Percentiles rank a stretch among this genome's conserved stretches.
Evolutionary conservation across 768 basidiomycete genomes (phyloP).

Genomic region (Amylocystis lapponica): DNA sequence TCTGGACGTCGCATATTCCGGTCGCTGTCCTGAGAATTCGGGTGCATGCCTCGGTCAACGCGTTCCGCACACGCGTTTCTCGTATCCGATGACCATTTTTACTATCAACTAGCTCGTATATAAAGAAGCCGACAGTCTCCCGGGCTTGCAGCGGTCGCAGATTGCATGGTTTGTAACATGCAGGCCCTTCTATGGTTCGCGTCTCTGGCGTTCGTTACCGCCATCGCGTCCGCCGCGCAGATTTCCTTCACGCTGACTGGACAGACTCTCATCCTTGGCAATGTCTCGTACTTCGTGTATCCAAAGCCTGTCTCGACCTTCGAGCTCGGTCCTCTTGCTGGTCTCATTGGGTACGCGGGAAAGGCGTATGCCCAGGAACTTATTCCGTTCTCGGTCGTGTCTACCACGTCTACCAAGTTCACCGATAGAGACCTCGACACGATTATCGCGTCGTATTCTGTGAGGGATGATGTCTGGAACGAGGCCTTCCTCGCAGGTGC

Average conservation of each 20-base stretch:
- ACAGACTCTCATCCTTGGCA: slow-evolving; percentile 10
- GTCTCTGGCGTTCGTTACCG: too few relatives aligned
- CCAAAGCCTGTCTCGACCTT: slow-evolving; percentile 13
- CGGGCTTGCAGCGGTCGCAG: too few relatives aligned
- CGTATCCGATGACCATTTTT: too few relatives aligned
- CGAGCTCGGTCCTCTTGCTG: neutral
- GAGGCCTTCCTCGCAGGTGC: slow-evolving; percentile 18
- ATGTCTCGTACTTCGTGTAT: slow-evolving; percentile 15
- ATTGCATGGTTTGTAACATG: too few relatives aligned
- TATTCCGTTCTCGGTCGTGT: slow-evolving; percentile 23
- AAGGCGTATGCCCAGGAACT: slow-evolving; percentile 4
- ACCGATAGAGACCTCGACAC: slow-evolving; percentile 9
- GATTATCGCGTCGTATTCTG: slow-evolving; percentile 8
- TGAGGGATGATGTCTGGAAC: slow-evolving; percentile 22
- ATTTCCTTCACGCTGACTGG: slow-evolving; percentile 10
- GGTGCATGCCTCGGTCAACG: too few relatives aligned
- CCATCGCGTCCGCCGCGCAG: slow-evolving; percentile 1
- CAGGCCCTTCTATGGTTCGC: too few relatives aligned
- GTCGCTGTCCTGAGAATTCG: too few relatives aligned
- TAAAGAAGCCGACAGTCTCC: too few relatives aligned
- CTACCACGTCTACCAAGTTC: slow-evolving; percentile 10
- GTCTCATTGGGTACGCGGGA: neutral
- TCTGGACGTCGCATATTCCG: too few relatives aligned
- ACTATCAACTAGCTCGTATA: too few relatives aligned
- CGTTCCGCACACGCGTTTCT: too few relatives aligned